A percentile compares a stretch with the other conserved stretches of the same genome.
Conservation (phyloP, 805 yeast species). For the Lipomyces yamadae region DNA sequence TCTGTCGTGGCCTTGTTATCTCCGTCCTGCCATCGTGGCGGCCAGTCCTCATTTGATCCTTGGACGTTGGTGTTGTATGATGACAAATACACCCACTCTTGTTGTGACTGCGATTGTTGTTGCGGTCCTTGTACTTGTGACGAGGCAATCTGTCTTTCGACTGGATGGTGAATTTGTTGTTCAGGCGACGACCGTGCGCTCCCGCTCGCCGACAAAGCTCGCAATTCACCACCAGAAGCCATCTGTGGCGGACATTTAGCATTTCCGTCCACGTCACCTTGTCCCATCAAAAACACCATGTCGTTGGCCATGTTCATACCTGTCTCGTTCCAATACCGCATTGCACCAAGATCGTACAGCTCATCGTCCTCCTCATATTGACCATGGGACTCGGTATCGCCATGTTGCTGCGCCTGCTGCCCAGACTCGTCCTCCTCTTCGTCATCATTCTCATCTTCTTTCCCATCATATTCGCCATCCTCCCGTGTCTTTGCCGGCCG, state of each 20-base stretch:
- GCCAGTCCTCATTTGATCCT: neutral
- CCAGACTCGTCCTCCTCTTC: slow-evolving; percentile 20
- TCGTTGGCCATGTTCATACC: neutral
- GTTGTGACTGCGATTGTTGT: slow-evolving; percentile 9
- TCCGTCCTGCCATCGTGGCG: slow-evolving; percentile 1
- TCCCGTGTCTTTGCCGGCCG: slow-evolving; percentile 3
- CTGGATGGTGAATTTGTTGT: slow-evolving; percentile 13
- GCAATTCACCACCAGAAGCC: neutral
- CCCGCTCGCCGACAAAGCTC: slow-evolving; percentile 28
- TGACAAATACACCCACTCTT: neutral
- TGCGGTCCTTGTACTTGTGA: neutral
- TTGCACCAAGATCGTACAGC: slow-evolving; percentile 16
- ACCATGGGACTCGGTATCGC: neutral
- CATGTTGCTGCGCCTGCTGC: neutral
- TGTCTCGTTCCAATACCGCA: slow-evolving; percentile 28
- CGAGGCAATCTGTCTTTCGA: slow-evolving; percentile 8
- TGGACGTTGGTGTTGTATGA: neutral
- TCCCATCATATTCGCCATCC: slow-evolving; percentile 18
- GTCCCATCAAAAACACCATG: slow-evolving; percentile 6
- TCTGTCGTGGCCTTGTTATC: neutral
- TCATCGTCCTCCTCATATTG: slow-evolving; percentile 26
- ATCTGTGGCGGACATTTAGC: neutral
- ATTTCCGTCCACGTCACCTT: slow-evolving; percentile 1
- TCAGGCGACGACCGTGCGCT: slow-evolving; percentile 34
- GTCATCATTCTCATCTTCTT: slow-evolving; percentile 19